Percentiles rank a stretch among this genome's conserved stretches.
Evolutionary conservation across 2,329 filamentous ascomycete genomes (phyloP).

Genomic region (Calonectria pauciramosa): DNA sequence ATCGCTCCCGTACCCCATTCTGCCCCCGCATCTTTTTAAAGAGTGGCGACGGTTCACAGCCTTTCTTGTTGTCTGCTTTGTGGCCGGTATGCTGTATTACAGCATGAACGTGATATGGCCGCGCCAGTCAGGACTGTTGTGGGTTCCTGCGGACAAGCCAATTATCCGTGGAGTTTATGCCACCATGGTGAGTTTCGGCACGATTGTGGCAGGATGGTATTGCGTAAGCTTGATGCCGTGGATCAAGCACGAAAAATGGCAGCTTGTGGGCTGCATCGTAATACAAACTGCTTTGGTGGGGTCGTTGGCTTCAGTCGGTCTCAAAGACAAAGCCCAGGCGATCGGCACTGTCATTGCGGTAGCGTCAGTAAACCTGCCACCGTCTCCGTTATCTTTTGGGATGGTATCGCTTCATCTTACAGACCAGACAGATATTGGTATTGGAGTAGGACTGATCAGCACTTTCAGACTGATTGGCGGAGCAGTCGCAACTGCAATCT

Average conservation of each 20-base stretch:
- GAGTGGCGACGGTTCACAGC: slow-evolving; percentile 40
- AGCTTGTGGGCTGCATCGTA: slow-evolving; percentile 47
- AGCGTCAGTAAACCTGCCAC: slow-evolving; percentile 44
- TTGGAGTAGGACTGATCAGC: slow-evolving; percentile 50
- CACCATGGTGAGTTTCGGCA: slow-evolving; percentile 41
- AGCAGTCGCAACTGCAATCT: slow-evolving; percentile 53
- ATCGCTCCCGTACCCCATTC: slow-evolving; percentile 38
- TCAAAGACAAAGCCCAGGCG: slow-evolving; percentile 48
- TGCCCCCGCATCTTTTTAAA: slow-evolving; percentile 41
- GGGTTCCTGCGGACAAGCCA: slow-evolving; percentile 39
- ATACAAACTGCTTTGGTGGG: slow-evolving; percentile 50
- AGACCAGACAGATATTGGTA: slow-evolving; percentile 52
- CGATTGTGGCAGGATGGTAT: slow-evolving; percentile 42
- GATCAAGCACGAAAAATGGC: slow-evolving; percentile 46
- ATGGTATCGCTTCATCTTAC: slow-evolving; percentile 51
- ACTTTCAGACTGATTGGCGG: slow-evolving; percentile 52
- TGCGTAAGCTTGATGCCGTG: slow-evolving; percentile 44
- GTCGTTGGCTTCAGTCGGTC: slow-evolving; percentile 47
- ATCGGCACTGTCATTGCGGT: slow-evolving; percentile 48
- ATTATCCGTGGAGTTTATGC: slow-evolving; percentile 43
- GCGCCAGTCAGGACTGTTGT: slow-evolving; percentile 41
- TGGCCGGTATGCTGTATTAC: slow-evolving; percentile 46
- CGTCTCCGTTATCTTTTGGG: slow-evolving; percentile 47
- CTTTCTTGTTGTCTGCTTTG: slow-evolving; percentile 31
- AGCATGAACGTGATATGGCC: slow-evolving; percentile 43